These are phyloP conservation scores for Neoboletus subvelutipes DNA, from an alignment of 768 basidiomycete species.

Conservation along the genomic window DNA sequence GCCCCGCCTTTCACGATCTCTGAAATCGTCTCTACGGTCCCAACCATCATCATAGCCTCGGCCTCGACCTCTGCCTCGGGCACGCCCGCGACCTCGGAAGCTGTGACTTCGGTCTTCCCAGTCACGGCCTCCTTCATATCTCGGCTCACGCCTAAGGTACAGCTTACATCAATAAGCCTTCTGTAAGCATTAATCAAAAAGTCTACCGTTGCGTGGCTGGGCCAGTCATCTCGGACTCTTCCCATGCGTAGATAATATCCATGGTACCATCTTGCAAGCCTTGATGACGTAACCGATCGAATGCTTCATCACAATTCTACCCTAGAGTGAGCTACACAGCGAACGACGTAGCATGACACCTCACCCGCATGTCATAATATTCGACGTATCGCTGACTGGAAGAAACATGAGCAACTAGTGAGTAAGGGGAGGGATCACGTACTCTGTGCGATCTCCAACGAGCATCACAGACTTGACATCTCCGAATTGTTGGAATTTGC, in stretches of 20 bases:
- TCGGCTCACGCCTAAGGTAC: conserved; percentile 27
- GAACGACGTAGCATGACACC: conserved; percentile 18
- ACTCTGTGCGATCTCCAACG: conserved; percentile 65
- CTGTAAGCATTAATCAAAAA: background rate
- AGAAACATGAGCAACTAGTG: conserved; percentile 5
- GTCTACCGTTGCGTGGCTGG: conserved; percentile 44
- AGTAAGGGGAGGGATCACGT: conserved; percentile 13
- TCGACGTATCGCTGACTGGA: conserved; percentile 88
- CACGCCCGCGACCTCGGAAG: conserved; percentile 39
- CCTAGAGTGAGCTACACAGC: conserved; percentile 8
- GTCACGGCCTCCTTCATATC: conserved; percentile 43
- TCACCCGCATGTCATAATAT: conserved; percentile 84
- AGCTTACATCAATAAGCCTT: conserved; percentile 5
- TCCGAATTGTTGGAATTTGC: conserved; percentile 86
- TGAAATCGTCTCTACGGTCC: conserved; percentile 45
- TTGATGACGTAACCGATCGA: conserved; percentile 77
- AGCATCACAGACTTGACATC: conserved; percentile 82
- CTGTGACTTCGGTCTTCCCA: conserved; percentile 45
- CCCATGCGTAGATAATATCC: conserved; percentile 88
- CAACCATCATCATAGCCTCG: conserved; percentile 41
- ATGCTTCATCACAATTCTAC: conserved; percentile 76
- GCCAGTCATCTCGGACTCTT: conserved; percentile 55
- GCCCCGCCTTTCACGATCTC: conserved; percentile 36
- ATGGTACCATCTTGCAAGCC: conserved; percentile 82
- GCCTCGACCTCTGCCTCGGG: conserved; percentile 43